Evolutionary conservation across 2,329 filamentous ascomycete species (phyloP), one percentile per base, ranked within the genome.

Genomic region (Juglanconis juglandina): DNA sequence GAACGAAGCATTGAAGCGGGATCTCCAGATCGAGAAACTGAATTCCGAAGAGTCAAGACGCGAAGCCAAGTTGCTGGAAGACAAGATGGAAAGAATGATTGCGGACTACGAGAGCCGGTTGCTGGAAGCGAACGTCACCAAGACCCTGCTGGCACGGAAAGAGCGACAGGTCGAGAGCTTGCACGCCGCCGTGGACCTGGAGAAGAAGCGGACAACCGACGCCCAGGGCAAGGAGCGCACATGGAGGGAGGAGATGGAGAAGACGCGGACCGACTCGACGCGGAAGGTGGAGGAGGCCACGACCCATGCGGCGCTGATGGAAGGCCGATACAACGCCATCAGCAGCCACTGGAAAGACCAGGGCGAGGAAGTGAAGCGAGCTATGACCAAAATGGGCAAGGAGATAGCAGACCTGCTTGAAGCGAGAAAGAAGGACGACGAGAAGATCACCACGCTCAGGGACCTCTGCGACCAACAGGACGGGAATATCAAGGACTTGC

Each of bases 1-100:
- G 70, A 92, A 92, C 66, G 90, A 94, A 69, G 82, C 87, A 46
- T 78, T 94, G 50, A 90, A 90, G 67, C 83, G 90, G 56, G 90
- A 94, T 64, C 79, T 90, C 60, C 80, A 88, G 68, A 83, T 88
- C 59, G 87, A 90, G 72, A 79, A 80, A 24, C 71, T 88, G 58
- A 81, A 82, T 50, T 81, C 87, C 49, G 88, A 92, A 61, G 90
- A 92, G 68, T 81, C 88, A n/a, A 85, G 85, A 66, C 85, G 89
- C 70, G 82, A 84, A 4, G 82, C 88, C 10, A 85, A 84, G 63
- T 79, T 90, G 64, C 77, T 88, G 51, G 87, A 90, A 69, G 87
- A 88, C 65, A 90, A 88, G 73, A 87, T 91, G 77, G 87, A 90
- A 61, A 82, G 86, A 49, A 79, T 88, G 66, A 76, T 86, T 37